These are phyloP conservation scores for Talaromyces amestolkiae DNA, from an alignment of 2,329 filamentous ascomycete species.

Conservation along the genomic window DNA sequence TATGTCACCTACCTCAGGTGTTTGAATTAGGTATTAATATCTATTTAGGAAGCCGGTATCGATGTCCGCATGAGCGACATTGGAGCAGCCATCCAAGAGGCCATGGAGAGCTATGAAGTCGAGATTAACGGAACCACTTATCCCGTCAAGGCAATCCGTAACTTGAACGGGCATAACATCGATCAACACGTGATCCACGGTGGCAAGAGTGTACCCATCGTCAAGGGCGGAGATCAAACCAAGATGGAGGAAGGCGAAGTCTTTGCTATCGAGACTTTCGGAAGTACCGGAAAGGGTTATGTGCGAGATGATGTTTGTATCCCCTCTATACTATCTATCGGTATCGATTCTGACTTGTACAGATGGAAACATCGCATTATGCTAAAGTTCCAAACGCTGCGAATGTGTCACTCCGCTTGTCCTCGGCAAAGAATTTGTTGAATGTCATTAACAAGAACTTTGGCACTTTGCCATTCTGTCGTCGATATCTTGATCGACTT, in stretches of 20 bases:
- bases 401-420: conserved; percentile 71
- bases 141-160: conserved; percentile 80
- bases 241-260: conserved; percentile 98
- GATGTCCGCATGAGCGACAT: conserved; percentile 87
- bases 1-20: conserved; percentile 29
- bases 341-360: not conserved
- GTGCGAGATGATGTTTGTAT: conserved; percentile 74
- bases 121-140: conserved; percentile 76
- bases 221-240: conserved; percentile 80
- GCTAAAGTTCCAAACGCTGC: conserved; percentile 70
- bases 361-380: conserved; percentile 84
- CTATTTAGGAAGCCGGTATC: conserved; percentile 74
- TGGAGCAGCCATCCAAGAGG: conserved; percentile 78
- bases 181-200: conserved; percentile 87
- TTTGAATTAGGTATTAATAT: not conserved
- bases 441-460: conserved; percentile 96
- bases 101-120: conserved; percentile 90
- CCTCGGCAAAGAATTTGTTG: conserved; percentile 79
- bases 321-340: no score
- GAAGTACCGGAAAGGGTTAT: conserved; percentile 85
- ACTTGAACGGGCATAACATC: conserved; percentile 88
- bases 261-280: conserved; percentile 95
- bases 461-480: conserved; percentile 84
- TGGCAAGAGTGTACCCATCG: conserved; percentile 86
- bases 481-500: conserved; percentile 86